Conservation (phyloP, 345 rosid genomes). For the Chamaenerion angustifolium region DNA sequence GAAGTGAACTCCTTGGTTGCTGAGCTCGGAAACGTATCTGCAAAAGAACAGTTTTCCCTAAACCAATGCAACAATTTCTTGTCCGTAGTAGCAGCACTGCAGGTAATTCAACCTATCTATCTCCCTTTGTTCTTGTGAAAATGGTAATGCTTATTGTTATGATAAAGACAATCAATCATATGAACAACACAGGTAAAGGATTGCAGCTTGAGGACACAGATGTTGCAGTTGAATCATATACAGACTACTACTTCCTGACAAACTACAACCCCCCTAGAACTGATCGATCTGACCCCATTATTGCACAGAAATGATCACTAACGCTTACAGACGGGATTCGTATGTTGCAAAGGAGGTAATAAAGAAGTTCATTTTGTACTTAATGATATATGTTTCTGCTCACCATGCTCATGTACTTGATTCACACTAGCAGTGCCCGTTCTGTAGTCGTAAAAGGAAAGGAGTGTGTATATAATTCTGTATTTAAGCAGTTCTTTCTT, state of each 20-base stretch:
- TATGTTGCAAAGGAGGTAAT: too few relatives aligned
- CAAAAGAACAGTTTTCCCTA: constrained; percentile 54
- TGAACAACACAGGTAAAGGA: constrained; percentile 42
- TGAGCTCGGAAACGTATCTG: constrained; percentile 52
- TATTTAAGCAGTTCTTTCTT: not conserved
- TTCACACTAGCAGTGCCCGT: constrained; percentile 7
- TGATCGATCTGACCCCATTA: constrained; percentile 52
- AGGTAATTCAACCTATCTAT: constrained; percentile 47
- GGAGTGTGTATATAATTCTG: constrained; percentile 18
- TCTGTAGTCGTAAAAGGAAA: constrained; percentile 17
- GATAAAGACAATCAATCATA: not conserved
- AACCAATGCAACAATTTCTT: constrained; percentile 57
- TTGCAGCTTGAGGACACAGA: constrained; percentile 82
- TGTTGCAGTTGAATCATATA: constrained; percentile 48
- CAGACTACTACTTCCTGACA: constrained; percentile 16
- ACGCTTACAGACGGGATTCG: too few relatives aligned
- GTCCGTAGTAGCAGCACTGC: constrained; percentile 53
- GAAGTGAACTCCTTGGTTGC: constrained; percentile 45
- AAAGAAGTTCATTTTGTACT: too few relatives aligned
- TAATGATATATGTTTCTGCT: too few relatives aligned
- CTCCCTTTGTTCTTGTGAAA: not conserved
- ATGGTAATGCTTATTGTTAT: too few relatives aligned
- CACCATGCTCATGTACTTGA: too few relatives aligned
- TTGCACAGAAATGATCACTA: not conserved
- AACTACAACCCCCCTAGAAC: constrained; percentile 29